These are phyloP conservation scores for Monosiga brevicollis DNA, from an alignment of 78 protist species.

Conservation along the genomic window DNA sequence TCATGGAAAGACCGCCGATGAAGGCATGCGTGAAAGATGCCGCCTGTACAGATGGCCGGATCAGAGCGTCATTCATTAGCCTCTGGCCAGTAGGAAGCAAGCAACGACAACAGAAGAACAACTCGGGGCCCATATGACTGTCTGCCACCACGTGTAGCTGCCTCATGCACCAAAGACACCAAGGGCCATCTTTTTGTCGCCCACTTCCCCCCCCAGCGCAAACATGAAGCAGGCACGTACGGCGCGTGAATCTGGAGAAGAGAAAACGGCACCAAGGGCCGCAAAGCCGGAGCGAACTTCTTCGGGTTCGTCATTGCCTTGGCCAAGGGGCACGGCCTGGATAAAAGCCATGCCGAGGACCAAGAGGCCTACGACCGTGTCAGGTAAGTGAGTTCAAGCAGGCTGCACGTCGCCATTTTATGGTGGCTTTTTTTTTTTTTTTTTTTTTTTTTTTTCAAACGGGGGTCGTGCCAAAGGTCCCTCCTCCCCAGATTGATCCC, in stretches of 20 bases:
- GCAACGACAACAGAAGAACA: not conserved
- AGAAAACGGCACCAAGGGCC: too few species aligned
- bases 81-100: not conserved
- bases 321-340: too few species aligned
- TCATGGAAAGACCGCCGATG: constrained; percentile 33
- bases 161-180: not conserved
- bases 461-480: too few species aligned
- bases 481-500: too few species aligned
- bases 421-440: not conserved
- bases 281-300: too few species aligned
- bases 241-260: too few species aligned
- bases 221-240: too few species aligned
- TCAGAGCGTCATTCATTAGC: not conserved
- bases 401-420: not conserved
- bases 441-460: not conserved
- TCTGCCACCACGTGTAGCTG: not conserved
- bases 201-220: not conserved
- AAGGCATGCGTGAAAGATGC: constrained; percentile 16
- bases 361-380: not conserved
- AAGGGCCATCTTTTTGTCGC: not conserved
- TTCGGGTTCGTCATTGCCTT: too few species aligned
- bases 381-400: not conserved
- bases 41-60: not conserved
- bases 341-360: too few species aligned
- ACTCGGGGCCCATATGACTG: not conserved